A percentile compares a stretch with the other conserved stretches of the same genome.
These are phyloP conservation scores for Candida ficus DNA, from an alignment of 805 yeast species.

Conservation along the genomic window DNA sequence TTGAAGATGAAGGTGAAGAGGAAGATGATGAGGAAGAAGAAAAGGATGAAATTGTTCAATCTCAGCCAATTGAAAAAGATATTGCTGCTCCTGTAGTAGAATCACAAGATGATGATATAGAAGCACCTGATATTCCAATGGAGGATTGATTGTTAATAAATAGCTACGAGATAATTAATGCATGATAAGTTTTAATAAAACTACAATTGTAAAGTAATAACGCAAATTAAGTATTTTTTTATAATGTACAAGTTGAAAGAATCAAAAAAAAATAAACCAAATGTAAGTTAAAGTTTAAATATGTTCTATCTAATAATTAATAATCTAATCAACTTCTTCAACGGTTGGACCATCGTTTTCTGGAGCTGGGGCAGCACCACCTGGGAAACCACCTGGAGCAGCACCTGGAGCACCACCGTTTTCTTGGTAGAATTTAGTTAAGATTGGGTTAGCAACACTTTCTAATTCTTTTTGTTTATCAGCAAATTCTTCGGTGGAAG, in stretches of 20 bases:
- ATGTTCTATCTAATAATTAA: slow-evolving; percentile 1
- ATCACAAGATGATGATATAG: slow-evolving; percentile 1
- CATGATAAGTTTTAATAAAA: too few species aligned
- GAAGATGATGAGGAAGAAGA: slow-evolving; percentile 4
- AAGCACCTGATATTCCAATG: slow-evolving; percentile 13
- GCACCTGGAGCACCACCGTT: slow-evolving; percentile 81
- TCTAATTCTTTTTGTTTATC: slow-evolving; percentile 96
- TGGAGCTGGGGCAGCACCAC: slow-evolving; percentile 49
- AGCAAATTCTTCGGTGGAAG: slow-evolving; percentile 84
- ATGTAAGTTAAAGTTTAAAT: neutral
- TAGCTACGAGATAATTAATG: slow-evolving; percentile 1
- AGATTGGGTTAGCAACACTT: slow-evolving; percentile 91
- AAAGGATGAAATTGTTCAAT: slow-evolving; percentile 9
- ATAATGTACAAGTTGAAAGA: neutral
- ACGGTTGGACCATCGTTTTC: slow-evolving; percentile 62
- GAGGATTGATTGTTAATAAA: slow-evolving; percentile 6
- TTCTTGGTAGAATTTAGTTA: slow-evolving; percentile 94
- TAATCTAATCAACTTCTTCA: slow-evolving; percentile 71
- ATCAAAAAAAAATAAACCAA: neutral
- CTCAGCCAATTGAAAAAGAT: neutral
- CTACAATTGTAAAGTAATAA: too few species aligned
- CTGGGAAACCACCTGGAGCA: slow-evolving; percentile 50
- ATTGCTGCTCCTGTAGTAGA: neutral
- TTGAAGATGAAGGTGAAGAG: slow-evolving; percentile 6
- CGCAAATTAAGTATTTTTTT: neutral